A percentile compares a stretch with the other conserved stretches of the same genome.
Evolutionary conservation across 495 filamentous ascomycete species (phyloP).

Genomic region (Neurospora cerealis): DNA sequence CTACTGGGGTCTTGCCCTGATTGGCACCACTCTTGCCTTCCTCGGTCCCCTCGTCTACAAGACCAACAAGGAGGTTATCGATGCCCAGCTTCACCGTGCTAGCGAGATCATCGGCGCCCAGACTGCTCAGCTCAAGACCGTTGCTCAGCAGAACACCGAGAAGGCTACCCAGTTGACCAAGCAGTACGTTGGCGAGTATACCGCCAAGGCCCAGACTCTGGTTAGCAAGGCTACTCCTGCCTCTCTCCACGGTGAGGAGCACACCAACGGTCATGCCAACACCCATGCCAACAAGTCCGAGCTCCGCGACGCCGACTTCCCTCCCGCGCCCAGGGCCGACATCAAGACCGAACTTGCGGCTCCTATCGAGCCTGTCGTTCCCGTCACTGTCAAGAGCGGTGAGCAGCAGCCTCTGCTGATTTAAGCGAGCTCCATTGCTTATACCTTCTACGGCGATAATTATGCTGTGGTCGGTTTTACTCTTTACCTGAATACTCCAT

Average conservation of each 20-base stretch:
- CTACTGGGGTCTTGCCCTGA: constrained; percentile 80
- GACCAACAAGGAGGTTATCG: constrained; percentile 88
- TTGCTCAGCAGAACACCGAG: constrained; percentile 73
- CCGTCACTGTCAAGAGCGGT: constrained; percentile 6
- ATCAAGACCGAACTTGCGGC: constrained; percentile 1
- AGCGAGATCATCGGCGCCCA: constrained; percentile 68
- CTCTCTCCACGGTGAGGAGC: constrained; percentile 18
- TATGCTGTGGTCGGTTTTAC: neutral
- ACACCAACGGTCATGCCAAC: constrained; percentile 16
- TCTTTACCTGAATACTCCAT: neutral
- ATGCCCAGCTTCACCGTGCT: constrained; percentile 65
- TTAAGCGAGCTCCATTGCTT: constrained; percentile 7
- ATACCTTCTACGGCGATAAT: neutral
- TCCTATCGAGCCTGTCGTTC: constrained; percentile 10
- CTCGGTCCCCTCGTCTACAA: constrained; percentile 84
- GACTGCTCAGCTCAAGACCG: constrained; percentile 65
- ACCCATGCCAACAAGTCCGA: constrained; percentile 29
- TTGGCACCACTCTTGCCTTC: constrained; percentile 68
- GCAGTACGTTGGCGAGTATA: constrained; percentile 75
- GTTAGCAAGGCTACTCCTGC: constrained; percentile 33
- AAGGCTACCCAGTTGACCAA: constrained; percentile 67
- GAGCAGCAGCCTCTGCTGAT: constrained; percentile 31
- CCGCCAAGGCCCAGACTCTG: constrained; percentile 72
- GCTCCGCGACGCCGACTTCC: constrained; percentile 44
- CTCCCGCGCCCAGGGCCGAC: constrained; percentile 47